Conservation (phyloP, 306 rosid species). For the Inga leiocalycina region DNA sequence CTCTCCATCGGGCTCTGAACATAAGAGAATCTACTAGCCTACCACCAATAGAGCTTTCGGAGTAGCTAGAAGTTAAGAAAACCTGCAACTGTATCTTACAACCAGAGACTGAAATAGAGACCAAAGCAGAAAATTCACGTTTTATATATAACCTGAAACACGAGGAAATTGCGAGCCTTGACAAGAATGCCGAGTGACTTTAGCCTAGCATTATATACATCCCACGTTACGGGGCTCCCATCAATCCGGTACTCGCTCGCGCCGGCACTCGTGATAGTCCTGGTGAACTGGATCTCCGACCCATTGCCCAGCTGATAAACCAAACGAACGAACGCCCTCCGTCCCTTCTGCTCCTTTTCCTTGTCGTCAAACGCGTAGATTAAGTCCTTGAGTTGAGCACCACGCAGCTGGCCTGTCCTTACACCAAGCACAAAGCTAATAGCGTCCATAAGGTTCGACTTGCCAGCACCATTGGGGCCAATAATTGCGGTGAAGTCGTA, state of each 20-base stretch:
- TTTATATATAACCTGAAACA: constrained; percentile 77
- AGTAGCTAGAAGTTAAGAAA: neutral
- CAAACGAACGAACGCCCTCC: constrained; percentile 79
- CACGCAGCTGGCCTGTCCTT: constrained; percentile 95
- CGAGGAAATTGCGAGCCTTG: constrained; percentile 97
- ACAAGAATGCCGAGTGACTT: constrained; percentile 93
- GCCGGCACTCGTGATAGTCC: constrained; percentile 78
- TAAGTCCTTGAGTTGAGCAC: constrained; percentile 91
- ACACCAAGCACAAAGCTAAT: constrained; percentile 98
- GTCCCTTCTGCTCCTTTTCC: constrained; percentile 90
- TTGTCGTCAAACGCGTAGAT: constrained; percentile 89
- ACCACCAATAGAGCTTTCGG: neutral
- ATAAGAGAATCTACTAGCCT: neutral
- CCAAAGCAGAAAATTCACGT: neutral
- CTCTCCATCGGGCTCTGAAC: neutral
- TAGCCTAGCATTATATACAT: constrained; percentile 64
- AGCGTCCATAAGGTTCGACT: constrained; percentile 99
- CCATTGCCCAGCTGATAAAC: constrained; percentile 77
- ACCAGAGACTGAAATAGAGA: neutral
- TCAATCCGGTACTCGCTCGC: constrained; percentile 90
- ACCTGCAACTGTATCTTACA: neutral
- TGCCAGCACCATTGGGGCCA: constrained; percentile 97
- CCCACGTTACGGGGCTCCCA: constrained; percentile 70
- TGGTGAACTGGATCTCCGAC: constrained; percentile 77
- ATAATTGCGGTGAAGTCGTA: constrained; percentile 91